phyloP scores from a whole-genome alignment of 257 asterid genomes.

The Fraxinus anomala region DNA sequence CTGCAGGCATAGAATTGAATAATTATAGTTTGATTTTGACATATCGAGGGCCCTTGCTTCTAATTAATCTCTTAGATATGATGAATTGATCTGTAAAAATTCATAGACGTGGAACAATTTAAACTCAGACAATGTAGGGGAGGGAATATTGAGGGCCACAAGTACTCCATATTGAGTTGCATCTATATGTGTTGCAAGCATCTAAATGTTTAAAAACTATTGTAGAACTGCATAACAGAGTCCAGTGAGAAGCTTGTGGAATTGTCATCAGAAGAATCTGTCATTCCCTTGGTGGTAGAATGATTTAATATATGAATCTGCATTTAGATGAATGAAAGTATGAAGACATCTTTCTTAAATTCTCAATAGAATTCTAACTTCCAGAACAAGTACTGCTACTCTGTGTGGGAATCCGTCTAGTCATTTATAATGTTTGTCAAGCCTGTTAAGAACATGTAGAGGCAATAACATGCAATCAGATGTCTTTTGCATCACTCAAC shows the following conservation, averaged over 20 bases:
- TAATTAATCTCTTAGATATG: not conserved
- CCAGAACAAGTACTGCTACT: not conserved
- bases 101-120: not conserved
- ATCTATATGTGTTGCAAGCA: not conserved
- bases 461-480: not conserved
- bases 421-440: not conserved
- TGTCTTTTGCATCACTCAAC: not conserved
- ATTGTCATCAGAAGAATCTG: not conserved
- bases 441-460: not conserved
- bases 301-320: not conserved
- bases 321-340: not conserved
- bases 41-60: not conserved
- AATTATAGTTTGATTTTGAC: not conserved
- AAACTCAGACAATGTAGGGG: not conserved
- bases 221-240: not conserved
- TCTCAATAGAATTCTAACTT: not conserved
- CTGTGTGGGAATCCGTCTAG: not conserved
- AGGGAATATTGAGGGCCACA: not conserved
- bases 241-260: not conserved
- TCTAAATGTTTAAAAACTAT: not conserved
- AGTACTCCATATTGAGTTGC: not conserved
- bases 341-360: not conserved
- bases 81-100: not conserved
- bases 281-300: not conserved
- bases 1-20: not conserved